Evolutionary conservation across 371 early-diverging fungal species (phyloP), one percentile per base, ranked within the genome.

Genomic region (Cokeromyces recurvatus): DNA sequence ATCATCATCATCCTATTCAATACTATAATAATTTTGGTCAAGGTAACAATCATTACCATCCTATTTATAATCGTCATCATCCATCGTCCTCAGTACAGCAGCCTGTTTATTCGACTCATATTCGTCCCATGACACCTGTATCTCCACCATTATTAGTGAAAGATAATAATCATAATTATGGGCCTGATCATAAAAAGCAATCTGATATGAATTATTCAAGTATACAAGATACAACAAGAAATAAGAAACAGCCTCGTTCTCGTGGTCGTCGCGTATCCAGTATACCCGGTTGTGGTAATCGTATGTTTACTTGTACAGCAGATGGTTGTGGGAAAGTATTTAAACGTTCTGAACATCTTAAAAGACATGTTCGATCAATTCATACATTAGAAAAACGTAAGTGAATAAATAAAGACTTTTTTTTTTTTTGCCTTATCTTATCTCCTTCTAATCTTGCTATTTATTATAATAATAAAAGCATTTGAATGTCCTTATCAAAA

Each of bases 341-440:
- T 38, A 84, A 84, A 46, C 51, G 84, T 15, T 78, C 81, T 5
- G 84, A 84, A 43, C 84, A 84, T 52, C 57, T 84, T 12, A 81
- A 82, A 39, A 68, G 84, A 37, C 84, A 84, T 38, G 67, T 81
- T 24, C 70, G 81, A 35, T 84, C 82, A 1, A 78, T 84, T 25
- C 84, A 84, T 48, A 84, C 81, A 0, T 56, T 72, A 29, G 82
- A 82, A 32, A 78, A 78, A 67, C 82, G 81, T 80, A 71, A 71
- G 79, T 74, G 5, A 15, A 8, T 29, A 8, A 29, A 5, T 29
- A 5, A 29, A 11, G 29, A 8, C 11, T 29, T 29, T 29, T 29
- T 29, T 29, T 29, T 29, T 11, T 29, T 29, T 29, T 8, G 8
- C 8, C 11, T 32, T n/a, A 32, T 19, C 10, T 42, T 23, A 14